Conservation (phyloP, 768 basidiomycete species). For the Mycena galopus region DNA sequence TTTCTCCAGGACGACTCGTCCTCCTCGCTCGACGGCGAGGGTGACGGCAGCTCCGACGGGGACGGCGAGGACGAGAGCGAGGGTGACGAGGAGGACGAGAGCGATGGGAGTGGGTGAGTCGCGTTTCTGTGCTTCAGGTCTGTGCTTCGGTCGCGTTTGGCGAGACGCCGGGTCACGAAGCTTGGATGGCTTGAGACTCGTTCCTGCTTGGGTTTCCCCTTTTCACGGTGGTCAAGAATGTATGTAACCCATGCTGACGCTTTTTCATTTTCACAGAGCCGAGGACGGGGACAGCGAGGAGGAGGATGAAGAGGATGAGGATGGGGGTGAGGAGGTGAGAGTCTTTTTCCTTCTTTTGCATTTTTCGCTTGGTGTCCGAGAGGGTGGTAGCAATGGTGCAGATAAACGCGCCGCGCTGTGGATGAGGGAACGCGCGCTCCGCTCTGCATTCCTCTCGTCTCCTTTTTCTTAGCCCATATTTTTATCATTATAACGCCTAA, state of each 20-base stretch:
- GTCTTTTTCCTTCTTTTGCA: not conserved
- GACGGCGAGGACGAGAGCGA: constrained; percentile 75
- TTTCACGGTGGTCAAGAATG: not conserved
- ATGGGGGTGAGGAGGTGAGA: constrained; percentile 57
- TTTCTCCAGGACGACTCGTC: constrained; percentile 53
- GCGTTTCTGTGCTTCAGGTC: constrained; percentile 1
- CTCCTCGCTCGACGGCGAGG: constrained; percentile 69
- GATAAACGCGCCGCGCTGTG: no score
- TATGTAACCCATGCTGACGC: not conserved
- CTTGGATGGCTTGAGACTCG: no score
- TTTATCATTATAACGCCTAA: not conserved
- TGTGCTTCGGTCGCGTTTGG: not conserved
- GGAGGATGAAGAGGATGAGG: constrained; percentile 38
- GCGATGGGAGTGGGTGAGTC: constrained; percentile 46
- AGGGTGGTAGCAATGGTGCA: no score
- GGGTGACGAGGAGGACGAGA: constrained; percentile 74
- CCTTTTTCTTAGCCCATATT: no score
- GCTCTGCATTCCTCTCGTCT: constrained; percentile 31
- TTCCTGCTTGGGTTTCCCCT: no score
- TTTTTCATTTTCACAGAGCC: constrained; percentile 48
- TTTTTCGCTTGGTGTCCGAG: not conserved
- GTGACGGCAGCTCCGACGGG: constrained; percentile 72
- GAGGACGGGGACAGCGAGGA: constrained; percentile 55
- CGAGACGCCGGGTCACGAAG: no score
- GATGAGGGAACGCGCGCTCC: not conserved